Base-by-base conservation (phyloP, 2,329 filamentous ascomycete genomes). In the Aspergillus spinulosporus region DNA sequence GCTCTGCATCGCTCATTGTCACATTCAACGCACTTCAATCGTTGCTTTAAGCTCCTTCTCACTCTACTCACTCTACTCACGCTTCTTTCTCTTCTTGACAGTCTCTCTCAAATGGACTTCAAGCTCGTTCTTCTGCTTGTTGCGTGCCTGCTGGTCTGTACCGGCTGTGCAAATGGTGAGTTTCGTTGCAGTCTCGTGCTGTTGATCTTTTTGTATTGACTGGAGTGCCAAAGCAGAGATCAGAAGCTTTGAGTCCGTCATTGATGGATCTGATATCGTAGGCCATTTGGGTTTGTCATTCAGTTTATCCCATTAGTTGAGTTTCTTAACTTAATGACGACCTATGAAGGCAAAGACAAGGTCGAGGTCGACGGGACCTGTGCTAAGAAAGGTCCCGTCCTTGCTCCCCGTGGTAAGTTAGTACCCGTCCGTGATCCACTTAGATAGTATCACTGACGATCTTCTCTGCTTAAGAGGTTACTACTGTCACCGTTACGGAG, bases 401-500 rank as follows among this genome's bases (percentile, higher is more conserved):
- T 53, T 31, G n/a, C 45, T 11, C 39, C 21, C 15, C 55, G 55
- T 34, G 49, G 55, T 57, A 49, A 52, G 54, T 12, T 48, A 31
- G 3, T 26, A 9, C 29, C 42, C 14, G 9, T 45, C n/a, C n/a
- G 21, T 28, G 15, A 32, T 14, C 31, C 31, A 36, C 40, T 49
- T 28, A 29, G 9, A 36, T 28, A 32, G 11, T 11, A 4, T 21
- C 21, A 32, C 43, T 36, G 21, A 40, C 32, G 29, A 15, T 37
- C 32, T 9, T 40, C 4, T 15, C 6, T 47, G 42, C 15, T 50
- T 6, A 40, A 57, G 49, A 49, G 7, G 14, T 31, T 11, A 31
- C 39, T 37, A 57, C 40, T 14, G 49, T 57, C 26, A 57, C 55
- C 14, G 49, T 57, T n/a, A 57, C 55, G 5, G 40, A 57, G 32